A percentile compares a stretch with the other conserved stretches of the same genome.
Conservation (phyloP, 352 stramenopile genomes). For the Elongisporangium senticosum region DNA sequence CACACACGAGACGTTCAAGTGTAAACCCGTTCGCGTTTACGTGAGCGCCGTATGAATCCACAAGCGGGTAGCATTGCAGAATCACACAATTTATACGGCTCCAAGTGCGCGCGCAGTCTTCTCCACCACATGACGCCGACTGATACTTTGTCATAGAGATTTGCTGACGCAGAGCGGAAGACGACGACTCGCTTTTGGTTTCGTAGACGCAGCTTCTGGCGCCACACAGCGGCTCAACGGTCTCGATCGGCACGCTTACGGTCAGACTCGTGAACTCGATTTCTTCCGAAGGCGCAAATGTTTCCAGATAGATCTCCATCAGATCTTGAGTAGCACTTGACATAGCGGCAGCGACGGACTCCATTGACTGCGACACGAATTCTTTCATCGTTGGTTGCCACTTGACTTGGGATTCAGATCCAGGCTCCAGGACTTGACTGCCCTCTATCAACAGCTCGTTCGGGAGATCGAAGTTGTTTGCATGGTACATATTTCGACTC, state of each 20-base stretch:
- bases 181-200: slow-evolving; percentile 13
- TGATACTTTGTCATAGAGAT: slow-evolving; percentile 6
- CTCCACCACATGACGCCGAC: slow-evolving; percentile 5
- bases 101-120: slow-evolving; percentile 7
- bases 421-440: not conserved
- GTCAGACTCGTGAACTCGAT: slow-evolving; percentile 18
- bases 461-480: not conserved
- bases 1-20: slow-evolving; percentile 14
- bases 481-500: slow-evolving; percentile 8
- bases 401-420: not conserved
- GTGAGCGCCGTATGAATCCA: slow-evolving; percentile 17
- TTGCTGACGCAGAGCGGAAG: slow-evolving; percentile 14
- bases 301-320: slow-evolving; percentile 10
- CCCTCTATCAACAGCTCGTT: not conserved
- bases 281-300: slow-evolving; percentile 9
- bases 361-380: not conserved
- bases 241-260: slow-evolving; percentile 15
- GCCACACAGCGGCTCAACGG: slow-evolving; percentile 12
- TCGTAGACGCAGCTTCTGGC: slow-evolving; percentile 19
- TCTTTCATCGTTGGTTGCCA: not conserved
- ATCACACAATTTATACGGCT: not conserved
- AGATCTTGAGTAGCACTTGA: slow-evolving; percentile 8
- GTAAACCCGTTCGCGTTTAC: slow-evolving; percentile 18
- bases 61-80: slow-evolving; percentile 3
- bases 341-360: not conserved